Evolutionary conservation across 768 basidiomycete genomes (phyloP), one percentile per base, ranked within the genome.

Genomic region (Tricholoma hemisulphureum): DNA sequence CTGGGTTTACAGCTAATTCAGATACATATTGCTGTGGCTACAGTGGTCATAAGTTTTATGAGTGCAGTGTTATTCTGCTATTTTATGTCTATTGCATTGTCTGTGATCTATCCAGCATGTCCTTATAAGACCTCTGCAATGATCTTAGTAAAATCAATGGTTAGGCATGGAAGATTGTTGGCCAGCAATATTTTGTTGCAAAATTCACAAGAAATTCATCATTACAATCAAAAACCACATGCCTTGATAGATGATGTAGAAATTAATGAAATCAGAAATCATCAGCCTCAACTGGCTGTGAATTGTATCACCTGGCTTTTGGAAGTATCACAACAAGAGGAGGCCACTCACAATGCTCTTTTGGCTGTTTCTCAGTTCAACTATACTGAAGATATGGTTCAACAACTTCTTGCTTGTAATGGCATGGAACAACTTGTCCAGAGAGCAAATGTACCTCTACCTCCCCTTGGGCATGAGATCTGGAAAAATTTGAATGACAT

Each of bases 61-160:
- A 21, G 56, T 51, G 14, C 28, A 20, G 53, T 64, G 10, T 32
- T 61, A 24, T 23, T 51, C 28, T 61, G 51, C 32, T 64, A 64
- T 32, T 18, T 23, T 32, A 14, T 56, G 11, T 56, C 63, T 28
- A 32, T 64, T 20, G 16, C 57, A 6, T 26, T 64, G 24, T 60
- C 63, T 32, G 20, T 61, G 10, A 23, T 64, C 14, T 57, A 58
- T 43, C 56, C 57, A n/a, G 29, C 39, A 13, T 64, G 63, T 51
- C 63, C 63, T 28, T 64, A 64, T 51, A 64, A 64, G 35, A 61
- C 56, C 20, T 51, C 57, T 34, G 60, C 58, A 6, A 39, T 59
- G 53, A 35, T 59, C 7, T 23, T 64, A 9, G 46, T 61, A 13
- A 45, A 59, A 28, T 48, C 63, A 16, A 23, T 54, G 4, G 11